A percentile compares a stretch with the other conserved stretches of the same genome.
Evolutionary conservation across 1,284 basidiomycete genomes (phyloP).

Genomic region (Neolentinus lepideus): DNA sequence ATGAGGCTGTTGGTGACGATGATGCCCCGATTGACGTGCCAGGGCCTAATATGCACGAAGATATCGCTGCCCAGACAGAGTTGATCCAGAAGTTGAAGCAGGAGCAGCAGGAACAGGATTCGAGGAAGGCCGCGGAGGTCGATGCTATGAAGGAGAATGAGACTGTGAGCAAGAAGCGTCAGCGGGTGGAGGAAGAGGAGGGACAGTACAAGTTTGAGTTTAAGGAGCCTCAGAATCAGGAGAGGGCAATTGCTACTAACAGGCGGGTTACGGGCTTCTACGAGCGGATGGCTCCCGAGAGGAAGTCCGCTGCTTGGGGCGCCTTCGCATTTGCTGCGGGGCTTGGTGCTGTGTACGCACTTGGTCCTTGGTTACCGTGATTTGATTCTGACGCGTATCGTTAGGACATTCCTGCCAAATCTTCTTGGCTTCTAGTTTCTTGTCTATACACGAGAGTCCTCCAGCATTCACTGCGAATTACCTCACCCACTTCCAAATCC

Average conservation of each 20-base stretch:
- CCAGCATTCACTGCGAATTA: no score
- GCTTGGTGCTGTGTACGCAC: constrained; percentile 64
- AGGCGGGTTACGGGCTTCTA: constrained; percentile 43
- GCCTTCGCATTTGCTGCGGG: constrained; percentile 68
- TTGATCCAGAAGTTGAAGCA: constrained; percentile 62
- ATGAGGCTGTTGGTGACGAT: constrained; percentile 57
- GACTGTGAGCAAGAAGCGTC: constrained; percentile 34
- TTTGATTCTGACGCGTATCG: constrained; percentile 4
- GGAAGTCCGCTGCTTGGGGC: constrained; percentile 70
- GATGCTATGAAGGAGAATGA: constrained; percentile 7
- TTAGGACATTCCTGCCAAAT: constrained; percentile 22
- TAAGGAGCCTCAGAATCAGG: constrained; percentile 49
- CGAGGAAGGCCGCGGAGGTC: constrained; percentile 15
- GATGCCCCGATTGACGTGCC: constrained; percentile 46
- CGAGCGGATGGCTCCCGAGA: constrained; percentile 44
- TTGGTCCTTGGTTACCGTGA: constrained; percentile 15
- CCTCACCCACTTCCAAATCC: not conserved
- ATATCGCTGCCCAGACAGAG: constrained; percentile 65
- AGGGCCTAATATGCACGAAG: constrained; percentile 55
- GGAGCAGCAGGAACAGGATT: constrained; percentile 23
- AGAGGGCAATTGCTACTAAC: constrained; percentile 60
- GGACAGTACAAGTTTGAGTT: constrained; percentile 48
- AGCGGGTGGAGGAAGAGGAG: constrained; percentile 48
- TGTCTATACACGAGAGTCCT: no score
- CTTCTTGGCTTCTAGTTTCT: constrained; percentile 1